Evolutionary conservation across 192 early-diverging fungal species (phyloP).

Genomic region (Pilobolus umbonatus): DNA sequence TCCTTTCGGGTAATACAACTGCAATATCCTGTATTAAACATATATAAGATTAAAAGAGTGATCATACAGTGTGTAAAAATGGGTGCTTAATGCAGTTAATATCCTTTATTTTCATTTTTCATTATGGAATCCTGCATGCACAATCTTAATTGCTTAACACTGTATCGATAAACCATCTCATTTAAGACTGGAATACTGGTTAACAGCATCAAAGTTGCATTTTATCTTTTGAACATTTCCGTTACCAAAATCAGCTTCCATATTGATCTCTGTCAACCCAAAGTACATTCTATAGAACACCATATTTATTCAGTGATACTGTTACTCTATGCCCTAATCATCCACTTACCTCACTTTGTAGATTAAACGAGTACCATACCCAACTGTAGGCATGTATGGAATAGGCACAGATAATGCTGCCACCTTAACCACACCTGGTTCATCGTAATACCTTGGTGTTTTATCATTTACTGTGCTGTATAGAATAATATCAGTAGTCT

Average conservation of each 20-base stretch:
- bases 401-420: constrained; percentile 31
- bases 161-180: too few relatives aligned
- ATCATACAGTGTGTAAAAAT: too few relatives aligned
- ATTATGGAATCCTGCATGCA: too few relatives aligned
- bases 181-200: too few relatives aligned
- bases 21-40: too few relatives aligned
- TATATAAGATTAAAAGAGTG: too few relatives aligned
- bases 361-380: constrained; percentile 16
- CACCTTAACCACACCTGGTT: constrained; percentile 21
- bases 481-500: constrained; percentile 26
- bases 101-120: too few relatives aligned
- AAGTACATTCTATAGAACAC: constrained; percentile 44
- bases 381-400: constrained; percentile 16
- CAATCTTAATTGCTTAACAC: too few relatives aligned
- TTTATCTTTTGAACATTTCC: constrained; percentile 20
- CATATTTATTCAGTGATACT: background rate
- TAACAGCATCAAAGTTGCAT: constrained; percentile 32
- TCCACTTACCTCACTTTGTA: constrained; percentile 27
- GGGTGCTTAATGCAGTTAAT: too few relatives aligned
- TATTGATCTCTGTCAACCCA: constrained; percentile 44
- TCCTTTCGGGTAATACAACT: too few relatives aligned
- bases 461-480: constrained; percentile 26
- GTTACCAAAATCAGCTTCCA: constrained; percentile 46
- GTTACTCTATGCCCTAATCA: too few relatives aligned
- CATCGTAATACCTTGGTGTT: constrained; percentile 21